phyloP scores from a whole-genome alignment of 208 protist genomes.

The Leishmania aethiopica region DNA sequence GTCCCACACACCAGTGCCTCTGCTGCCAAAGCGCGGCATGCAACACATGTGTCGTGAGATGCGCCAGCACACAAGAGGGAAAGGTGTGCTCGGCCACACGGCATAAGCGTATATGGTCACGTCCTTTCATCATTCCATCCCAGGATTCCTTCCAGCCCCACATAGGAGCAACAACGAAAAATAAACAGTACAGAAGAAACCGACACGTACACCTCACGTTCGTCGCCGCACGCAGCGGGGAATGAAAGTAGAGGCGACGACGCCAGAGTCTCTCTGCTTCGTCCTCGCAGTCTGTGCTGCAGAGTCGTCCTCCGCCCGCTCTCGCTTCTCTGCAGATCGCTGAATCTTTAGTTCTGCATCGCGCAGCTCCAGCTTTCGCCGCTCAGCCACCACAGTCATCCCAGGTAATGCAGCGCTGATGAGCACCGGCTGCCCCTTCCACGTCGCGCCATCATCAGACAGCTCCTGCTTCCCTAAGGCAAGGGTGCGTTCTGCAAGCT shows the following conservation, averaged over 20 bases:
- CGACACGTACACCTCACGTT: conserved; percentile 6
- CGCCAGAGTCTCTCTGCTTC: neutral
- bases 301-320: conserved; percentile 9
- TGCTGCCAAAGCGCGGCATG: neutral
- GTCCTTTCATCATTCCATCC: neutral
- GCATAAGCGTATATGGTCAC: neutral
- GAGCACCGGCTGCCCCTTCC: conserved; percentile 54
- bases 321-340: conserved; percentile 30
- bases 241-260: conserved; percentile 43
- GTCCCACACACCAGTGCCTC: neutral
- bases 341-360: conserved; percentile 36
- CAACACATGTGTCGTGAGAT: neutral
- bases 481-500: conserved; percentile 27
- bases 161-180: neutral
- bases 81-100: neutral
- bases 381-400: conserved; percentile 48
- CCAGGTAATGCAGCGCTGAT: conserved; percentile 50
- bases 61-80: neutral
- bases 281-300: neutral
- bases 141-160: neutral
- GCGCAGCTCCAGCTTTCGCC: conserved; percentile 61
- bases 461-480: conserved; percentile 18
- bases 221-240: conserved; percentile 53
- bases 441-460: conserved; percentile 5
- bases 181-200: neutral